Evolutionary conservation across 495 filamentous ascomycete species (phyloP).

Genomic region (Aspergillus steynii): DNA sequence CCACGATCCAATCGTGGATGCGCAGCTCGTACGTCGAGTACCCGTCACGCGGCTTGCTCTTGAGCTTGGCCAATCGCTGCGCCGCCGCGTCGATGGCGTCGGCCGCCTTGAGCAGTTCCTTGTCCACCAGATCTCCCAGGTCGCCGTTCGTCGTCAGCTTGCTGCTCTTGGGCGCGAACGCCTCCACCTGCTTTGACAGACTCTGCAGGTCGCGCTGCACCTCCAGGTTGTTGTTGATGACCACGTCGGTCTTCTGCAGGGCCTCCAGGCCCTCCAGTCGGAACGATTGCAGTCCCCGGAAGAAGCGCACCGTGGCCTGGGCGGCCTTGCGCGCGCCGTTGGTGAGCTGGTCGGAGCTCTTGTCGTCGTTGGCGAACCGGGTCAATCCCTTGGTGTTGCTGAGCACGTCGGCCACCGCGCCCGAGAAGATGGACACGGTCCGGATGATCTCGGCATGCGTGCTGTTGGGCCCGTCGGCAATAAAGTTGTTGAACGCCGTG

Average conservation of each 20-base stretch:
- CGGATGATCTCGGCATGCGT: conserved; percentile 90
- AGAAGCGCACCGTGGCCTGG: conserved; percentile 88
- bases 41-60: conserved; percentile 88
- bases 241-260: conserved; percentile 87
- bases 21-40: conserved; percentile 96
- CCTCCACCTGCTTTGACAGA: conserved; percentile 87
- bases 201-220: conserved; percentile 88
- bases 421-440: conserved; percentile 84
- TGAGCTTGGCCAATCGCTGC: conserved; percentile 82
- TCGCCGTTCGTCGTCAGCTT: conserved; percentile 82
- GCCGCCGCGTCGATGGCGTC: conserved; percentile 92
- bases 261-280: conserved; percentile 85
- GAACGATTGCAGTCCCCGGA: conserved; percentile 92
- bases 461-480: conserved; percentile 93
- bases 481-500: conserved; percentile 95
- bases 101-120: conserved; percentile 89
- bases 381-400: conserved; percentile 95
- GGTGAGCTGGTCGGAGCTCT: conserved; percentile 81
- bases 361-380: conserved; percentile 92
- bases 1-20: conserved; percentile 92
- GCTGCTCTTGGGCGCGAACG: conserved; percentile 80
- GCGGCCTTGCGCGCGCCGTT: conserved; percentile 82
- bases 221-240: conserved; percentile 94
- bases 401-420: conserved; percentile 89
- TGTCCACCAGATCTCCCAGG: conserved; percentile 89